phyloP scores from a whole-genome alignment of 331 rosid genomes.

The Pyracantha coccinea region DNA sequence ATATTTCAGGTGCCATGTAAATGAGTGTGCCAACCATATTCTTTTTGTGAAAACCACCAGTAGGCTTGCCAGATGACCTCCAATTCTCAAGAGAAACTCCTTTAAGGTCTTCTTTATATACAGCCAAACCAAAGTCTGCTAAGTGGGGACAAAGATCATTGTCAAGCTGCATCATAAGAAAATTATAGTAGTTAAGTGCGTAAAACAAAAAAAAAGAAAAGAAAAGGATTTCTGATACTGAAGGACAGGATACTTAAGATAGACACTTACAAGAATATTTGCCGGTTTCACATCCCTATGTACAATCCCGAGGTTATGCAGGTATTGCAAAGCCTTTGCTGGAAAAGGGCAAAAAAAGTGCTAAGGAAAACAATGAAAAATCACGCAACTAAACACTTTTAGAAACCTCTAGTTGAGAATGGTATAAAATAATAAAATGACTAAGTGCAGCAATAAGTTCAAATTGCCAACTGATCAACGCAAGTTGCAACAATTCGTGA shows the following conservation, averaged over 20 bases:
- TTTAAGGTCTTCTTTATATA: conserved; percentile 50
- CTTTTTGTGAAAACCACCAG: conserved; percentile 94
- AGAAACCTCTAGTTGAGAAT: background rate
- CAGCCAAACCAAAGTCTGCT: conserved; percentile 96
- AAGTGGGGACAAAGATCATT: conserved; percentile 58
- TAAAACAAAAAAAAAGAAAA: background rate
- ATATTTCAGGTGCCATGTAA: conserved; percentile 96
- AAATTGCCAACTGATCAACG: background rate
- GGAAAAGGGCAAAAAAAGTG: conserved; percentile 29
- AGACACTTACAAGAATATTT: conserved; percentile 72
- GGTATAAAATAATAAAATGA: background rate
- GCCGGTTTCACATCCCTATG: conserved; percentile 98
- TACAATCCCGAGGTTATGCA: conserved; percentile 81
- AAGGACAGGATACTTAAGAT: conserved; percentile 18
- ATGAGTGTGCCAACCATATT: conserved; percentile 88
- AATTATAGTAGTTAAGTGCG: background rate
- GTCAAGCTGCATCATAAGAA: conserved; percentile 61
- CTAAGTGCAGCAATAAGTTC: background rate
- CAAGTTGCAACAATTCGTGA: background rate
- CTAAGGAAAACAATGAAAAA: conserved; percentile 10
- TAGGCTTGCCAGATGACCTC: conserved; percentile 89
- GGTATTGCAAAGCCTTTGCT: conserved; percentile 86
- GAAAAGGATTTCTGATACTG: background rate
- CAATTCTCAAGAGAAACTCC: conserved; percentile 63
- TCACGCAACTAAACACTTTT: conserved; percentile 14